Evolutionary conservation across 2,329 filamentous ascomycete species (phyloP), one percentile per base, ranked within the genome.

Genomic region (Mycocentrospora acerina): DNA sequence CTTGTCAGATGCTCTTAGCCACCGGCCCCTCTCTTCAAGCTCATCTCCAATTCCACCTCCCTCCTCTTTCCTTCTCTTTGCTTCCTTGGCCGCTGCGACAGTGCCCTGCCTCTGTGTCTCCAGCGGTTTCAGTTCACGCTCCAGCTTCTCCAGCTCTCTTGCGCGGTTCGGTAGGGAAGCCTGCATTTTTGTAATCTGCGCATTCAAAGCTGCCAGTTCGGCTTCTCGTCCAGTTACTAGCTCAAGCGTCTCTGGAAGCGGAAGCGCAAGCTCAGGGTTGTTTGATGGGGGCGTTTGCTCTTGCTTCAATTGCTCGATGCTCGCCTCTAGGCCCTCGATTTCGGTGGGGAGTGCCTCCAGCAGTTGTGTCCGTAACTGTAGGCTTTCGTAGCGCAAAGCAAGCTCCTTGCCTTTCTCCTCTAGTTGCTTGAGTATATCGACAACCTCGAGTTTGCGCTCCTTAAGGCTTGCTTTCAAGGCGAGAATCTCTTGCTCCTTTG

Each of bases 371-470:
- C 78, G 77, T 7, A 79, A 51, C 40, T 77, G 71, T 16, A 82
- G 60, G 7, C 72, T 71, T 44, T 80, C 75, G 47, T 81, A 79
- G 10, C 77, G 76, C 74, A 57, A 78, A 66, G 70, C 67, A 37
- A 90, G 67, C 22, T 81, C 77, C 32, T 75, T 71, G 0, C 80
- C 83, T 44, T 78, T 79, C 36, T 62, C 67, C 62, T 94, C 88
- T 52, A 96, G 77, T 44, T 86, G 82, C 15, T 74, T 70, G 12
- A 94, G 82, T 73, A 91, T 80, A 27, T 80, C 76, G 9, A 81
- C 80, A 2, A 95, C 88, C 44, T 90, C 85, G 12, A 79, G 76
- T 70, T 97, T 97, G 57, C 87, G 82, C 28, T 80, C 78, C 64
- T 93, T 89, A 24, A 97, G 76, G 32, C 80, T 78, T 12, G 81